These are phyloP conservation scores for Venturia nashicola DNA, from an alignment of 2,329 filamentous ascomycete species.

Conservation along the genomic window DNA sequence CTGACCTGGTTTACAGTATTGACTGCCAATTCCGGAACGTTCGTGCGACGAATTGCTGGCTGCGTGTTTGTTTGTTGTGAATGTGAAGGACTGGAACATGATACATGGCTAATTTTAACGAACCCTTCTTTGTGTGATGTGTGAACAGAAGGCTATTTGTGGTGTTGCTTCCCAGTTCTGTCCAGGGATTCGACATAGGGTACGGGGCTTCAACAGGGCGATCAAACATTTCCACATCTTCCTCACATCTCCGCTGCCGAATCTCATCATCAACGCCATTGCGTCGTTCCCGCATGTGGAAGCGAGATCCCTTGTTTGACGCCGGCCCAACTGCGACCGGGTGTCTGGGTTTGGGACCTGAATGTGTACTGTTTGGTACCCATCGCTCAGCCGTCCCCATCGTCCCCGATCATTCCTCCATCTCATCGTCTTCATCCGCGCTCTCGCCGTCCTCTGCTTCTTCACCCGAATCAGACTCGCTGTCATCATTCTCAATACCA, in stretches of 20 bases:
- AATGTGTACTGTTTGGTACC: not conserved
- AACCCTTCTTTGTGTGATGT: no score
- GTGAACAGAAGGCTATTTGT: not conserved
- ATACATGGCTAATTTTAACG: constrained; percentile 16
- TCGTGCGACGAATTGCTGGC: constrained; percentile 20
- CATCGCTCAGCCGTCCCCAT: not conserved
- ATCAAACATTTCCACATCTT: not conserved
- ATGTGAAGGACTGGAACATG: constrained; percentile 1
- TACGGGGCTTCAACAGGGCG: not conserved
- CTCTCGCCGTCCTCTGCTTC: constrained; percentile 38
- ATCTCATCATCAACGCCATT: not conserved
- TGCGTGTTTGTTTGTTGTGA: constrained; percentile 14
- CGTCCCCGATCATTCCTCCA: not conserved
- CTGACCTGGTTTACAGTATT: not conserved
- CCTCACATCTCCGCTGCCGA: not conserved
- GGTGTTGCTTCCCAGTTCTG: not conserved
- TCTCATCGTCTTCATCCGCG: constrained; percentile 23
- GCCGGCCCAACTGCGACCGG: not conserved
- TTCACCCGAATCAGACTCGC: constrained; percentile 46
- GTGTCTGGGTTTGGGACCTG: not conserved
- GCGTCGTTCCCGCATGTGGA: not conserved
- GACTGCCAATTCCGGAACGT: not conserved
- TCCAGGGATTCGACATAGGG: not conserved
- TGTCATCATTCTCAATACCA: constrained; percentile 53
- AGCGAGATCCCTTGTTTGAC: not conserved